Evolutionary conservation across 257 asterid genomes (phyloP).

Genomic region (Nicotiana tabacum): DNA sequence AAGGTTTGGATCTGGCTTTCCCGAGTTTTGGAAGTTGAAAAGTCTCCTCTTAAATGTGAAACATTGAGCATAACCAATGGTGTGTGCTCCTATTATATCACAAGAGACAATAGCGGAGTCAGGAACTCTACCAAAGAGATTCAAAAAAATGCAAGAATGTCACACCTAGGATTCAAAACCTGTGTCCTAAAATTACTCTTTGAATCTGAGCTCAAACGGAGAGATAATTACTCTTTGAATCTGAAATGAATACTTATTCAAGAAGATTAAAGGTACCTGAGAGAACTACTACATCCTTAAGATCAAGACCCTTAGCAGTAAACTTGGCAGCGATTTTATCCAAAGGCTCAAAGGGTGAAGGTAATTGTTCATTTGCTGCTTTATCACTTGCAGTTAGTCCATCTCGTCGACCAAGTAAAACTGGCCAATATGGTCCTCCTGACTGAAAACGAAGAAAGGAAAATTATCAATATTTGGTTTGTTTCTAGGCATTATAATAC

Average conservation of each 20-base stretch:
- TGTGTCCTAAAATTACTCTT: not conserved
- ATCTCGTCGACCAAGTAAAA: conserved; percentile 37
- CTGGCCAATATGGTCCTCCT: conserved; percentile 48
- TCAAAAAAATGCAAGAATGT: not conserved
- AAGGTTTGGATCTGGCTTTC: conserved; percentile 60
- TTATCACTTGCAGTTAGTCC: conserved; percentile 42
- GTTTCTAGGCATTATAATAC: not conserved
- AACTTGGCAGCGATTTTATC: conserved; percentile 40
- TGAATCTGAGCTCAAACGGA: not conserved
- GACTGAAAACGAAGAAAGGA: conserved; percentile 26
- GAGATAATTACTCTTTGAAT: not conserved
- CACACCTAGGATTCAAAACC: not conserved
- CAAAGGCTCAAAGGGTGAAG: conserved; percentile 71
- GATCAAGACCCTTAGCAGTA: conserved; percentile 56
- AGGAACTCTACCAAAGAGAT: not conserved
- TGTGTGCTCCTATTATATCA: conserved; percentile 57
- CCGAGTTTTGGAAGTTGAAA: conserved; percentile 51
- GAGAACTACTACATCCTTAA: conserved; percentile 61
- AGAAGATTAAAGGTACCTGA: conserved; percentile 41
- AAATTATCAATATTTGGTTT: not conserved
- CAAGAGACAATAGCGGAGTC: not conserved
- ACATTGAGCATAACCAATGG: conserved; percentile 83
- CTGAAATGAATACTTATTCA: not conserved
- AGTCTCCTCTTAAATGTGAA: conserved; percentile 69
- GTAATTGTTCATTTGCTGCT: conserved; percentile 65